Evolutionary conservation across 2,329 filamentous ascomycete genomes (phyloP), one percentile per base, ranked within the genome.

Genomic region (Alternaria sp.): DNA sequence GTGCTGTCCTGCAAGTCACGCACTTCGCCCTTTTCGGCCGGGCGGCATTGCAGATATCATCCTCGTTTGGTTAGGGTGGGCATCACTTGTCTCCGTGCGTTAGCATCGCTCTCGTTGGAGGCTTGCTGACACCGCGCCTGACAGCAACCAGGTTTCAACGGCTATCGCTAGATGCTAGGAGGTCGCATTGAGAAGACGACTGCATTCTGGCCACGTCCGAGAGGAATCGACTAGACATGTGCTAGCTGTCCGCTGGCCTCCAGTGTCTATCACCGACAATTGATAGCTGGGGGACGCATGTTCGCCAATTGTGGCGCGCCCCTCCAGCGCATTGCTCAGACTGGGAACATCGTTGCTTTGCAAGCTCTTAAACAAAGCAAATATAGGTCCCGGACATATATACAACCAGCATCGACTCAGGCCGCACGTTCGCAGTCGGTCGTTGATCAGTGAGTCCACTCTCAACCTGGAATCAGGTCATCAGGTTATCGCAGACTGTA

Each of bases 361-460:
- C 56, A 62, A 61, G 60, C 57, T 57, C 67, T 68, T 70, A 68
- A 65, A 28, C 55, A 46, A 55, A 61, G 61, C 65, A 60, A 63
- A 46, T 70, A 71, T 68, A 68, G 58, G 55, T 49, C 55, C 63
- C 57, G 58, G 62, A 49, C 58, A 60, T 65, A 68, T 63, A 63
- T 65, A 57, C 55, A 56, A 28, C 43, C 26, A 51, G 28, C 50
- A 20, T 54, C 55, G 28, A 59, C 51, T 47, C 51, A 50, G 46
- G 33, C 51, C 53, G 46, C 56, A 55, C 37, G 21, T 54, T 56
- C 30, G 23, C 33, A 33, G 14, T 49, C 20, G 23, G 25, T 49
- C 25, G 33, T 58, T 45, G 33, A 57, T 51, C 60, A 54, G 18
- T 54, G 33, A 55, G 51, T 60, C 51, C 55, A 15, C 46, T 43